Percentiles rank a stretch among this genome's conserved stretches.
Evolutionary conservation across 2,329 filamentous ascomycete species (phyloP).

Genomic region (Fusarium nygamai): DNA sequence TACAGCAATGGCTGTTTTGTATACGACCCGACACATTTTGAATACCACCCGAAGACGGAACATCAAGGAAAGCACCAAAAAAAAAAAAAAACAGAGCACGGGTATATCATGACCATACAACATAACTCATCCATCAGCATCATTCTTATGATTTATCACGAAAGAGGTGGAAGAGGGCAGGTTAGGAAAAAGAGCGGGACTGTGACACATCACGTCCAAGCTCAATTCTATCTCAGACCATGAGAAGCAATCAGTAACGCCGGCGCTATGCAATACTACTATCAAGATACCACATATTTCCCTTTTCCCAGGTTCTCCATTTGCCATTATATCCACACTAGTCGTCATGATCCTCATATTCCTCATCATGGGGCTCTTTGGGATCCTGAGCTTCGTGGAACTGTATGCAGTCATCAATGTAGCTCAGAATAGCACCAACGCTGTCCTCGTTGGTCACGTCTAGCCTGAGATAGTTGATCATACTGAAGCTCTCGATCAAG

Average conservation of each 20-base stretch:
- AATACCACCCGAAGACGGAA: slow-evolving; percentile 21
- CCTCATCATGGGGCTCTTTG: slow-evolving; percentile 75
- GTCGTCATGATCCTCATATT: slow-evolving; percentile 52
- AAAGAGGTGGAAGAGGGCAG: slow-evolving; percentile 30
- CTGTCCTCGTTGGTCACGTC: slow-evolving; percentile 94
- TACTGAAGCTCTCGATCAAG: slow-evolving; percentile 96
- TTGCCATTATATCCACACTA: slow-evolving; percentile 17
- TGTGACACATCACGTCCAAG: slow-evolving; percentile 20
- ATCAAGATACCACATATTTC: slow-evolving; percentile 32
- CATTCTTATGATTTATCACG: background rate
- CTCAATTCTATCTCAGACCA: slow-evolving; percentile 29
- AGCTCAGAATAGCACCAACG: slow-evolving; percentile 82
- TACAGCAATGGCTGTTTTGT: background rate
- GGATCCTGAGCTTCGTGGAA: slow-evolving; percentile 95
- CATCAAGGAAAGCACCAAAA: background rate
- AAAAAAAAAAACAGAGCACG: background rate
- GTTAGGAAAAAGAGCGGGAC: slow-evolving; percentile 1
- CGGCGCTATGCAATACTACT: slow-evolving; percentile 45
- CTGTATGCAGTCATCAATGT: slow-evolving; percentile 94
- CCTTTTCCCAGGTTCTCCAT: slow-evolving; percentile 14
- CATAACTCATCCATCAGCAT: background rate
- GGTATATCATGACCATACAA: background rate
- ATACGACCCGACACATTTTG: slow-evolving; percentile 19
- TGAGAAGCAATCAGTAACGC: slow-evolving; percentile 41
- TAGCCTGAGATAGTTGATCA: slow-evolving; percentile 94